Base-by-base conservation (phyloP, 768 basidiomycete genomes). In the Coprinopsis cinerea region DNA sequence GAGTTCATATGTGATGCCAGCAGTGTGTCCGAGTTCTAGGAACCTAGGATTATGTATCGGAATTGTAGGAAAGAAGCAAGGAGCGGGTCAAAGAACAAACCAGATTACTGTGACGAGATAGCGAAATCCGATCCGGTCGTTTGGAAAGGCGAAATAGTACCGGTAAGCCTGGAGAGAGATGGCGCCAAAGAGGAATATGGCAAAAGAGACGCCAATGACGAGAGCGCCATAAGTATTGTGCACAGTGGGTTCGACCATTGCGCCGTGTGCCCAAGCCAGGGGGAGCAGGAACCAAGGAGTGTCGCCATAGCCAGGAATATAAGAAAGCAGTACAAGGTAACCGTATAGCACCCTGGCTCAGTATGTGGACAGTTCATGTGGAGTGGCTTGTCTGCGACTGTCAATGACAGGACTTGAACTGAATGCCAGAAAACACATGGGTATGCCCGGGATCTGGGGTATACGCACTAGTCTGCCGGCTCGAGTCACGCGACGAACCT, bases 161-260 rank as follows among this genome's bases (percentile, higher is more conserved):
- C 44, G 26, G 14, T 54, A 48, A 2, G 49, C 27, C 24, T 59
- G 58, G 3, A 54, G 39, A 23, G 53, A 53, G 24, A 56, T 20
- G 25, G 55, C 48, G 4, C 57, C 58, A 22, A 53, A 61, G 13
- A 59, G 42, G 25, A 53, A 57, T 13, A 55, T 42, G 11, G 58
- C 49, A 27, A 59, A 10, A 11, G 52, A 41, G 4, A 56, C 52
- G 11, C 58, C 56, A 36, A 61, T 50, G 26, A 57, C 50, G 9
- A 59, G 50, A 3, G 54, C 59, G 3, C 57, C 59, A 18, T 55
- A 46, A 4, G 56, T 57, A 36, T 47, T 55, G 42, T 51, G 43
- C 2, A 46, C 44, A 4, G 25, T 45, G 4, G 13, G 44, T 17
- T 45, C 26, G 27, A 45, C 14, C 18, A 20, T 40, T 40, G 37